These are phyloP conservation scores for Onygena corvina DNA, from an alignment of 2,329 filamentous ascomycete species.

Conservation along the genomic window DNA sequence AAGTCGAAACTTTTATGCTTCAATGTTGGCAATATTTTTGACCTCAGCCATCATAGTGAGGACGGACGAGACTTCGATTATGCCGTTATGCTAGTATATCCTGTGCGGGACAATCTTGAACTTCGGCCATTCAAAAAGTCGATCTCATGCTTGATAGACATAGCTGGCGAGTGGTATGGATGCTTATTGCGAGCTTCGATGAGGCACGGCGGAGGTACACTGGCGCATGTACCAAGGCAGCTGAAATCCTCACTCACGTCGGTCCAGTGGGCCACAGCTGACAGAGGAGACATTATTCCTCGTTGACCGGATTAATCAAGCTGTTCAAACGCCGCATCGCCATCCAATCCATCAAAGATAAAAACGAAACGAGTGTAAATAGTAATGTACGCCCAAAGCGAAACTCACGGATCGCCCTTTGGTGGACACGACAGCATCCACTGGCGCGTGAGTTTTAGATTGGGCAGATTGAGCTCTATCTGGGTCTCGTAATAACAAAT, in stretches of 20 bases:
- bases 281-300: neutral
- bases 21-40: constrained; percentile 34
- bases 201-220: neutral
- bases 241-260: neutral
- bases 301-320: neutral
- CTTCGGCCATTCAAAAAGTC: too few relatives aligned
- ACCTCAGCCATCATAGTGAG: constrained; percentile 30
- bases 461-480: constrained; percentile 28
- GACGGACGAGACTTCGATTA: constrained; percentile 36
- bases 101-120: too few relatives aligned
- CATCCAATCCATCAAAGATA: neutral
- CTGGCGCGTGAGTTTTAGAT: constrained; percentile 33
- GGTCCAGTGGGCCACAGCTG: neutral
- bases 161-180: neutral
- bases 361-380: neutral
- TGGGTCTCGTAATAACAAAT: constrained; percentile 32
- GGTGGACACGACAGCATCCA: constrained; percentile 15
- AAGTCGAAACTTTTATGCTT: constrained; percentile 17
- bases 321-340: neutral
- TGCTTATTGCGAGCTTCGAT: neutral
- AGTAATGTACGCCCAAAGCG: constrained; percentile 35
- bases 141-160: too few relatives aligned
- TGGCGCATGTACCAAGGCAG: neutral
- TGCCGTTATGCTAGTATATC: constrained; percentile 21
- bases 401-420: constrained; percentile 27